Evolutionary conservation across 345 rosid genomes (phyloP).

Genomic region (Melaleuca alternifolia): DNA sequence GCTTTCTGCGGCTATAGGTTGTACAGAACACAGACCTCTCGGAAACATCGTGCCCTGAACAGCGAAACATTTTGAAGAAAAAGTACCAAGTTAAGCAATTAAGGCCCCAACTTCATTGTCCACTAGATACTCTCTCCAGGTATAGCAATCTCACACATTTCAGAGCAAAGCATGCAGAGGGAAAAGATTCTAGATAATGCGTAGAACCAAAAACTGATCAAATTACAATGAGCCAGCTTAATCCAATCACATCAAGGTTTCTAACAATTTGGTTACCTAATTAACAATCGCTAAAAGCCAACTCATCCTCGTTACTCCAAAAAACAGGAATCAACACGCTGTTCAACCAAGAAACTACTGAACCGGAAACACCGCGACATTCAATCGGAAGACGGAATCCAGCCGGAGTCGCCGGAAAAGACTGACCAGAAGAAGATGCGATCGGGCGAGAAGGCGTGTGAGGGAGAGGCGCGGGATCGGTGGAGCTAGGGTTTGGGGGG

Average conservation of each 20-base stretch:
- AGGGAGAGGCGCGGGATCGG: neutral
- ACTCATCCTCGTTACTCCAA: neutral
- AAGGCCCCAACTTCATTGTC: neutral
- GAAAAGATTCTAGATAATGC: neutral
- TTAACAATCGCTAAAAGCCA: neutral
- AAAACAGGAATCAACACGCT: neutral
- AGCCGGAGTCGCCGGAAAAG: neutral
- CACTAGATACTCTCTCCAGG: neutral
- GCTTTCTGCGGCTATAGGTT: slow-evolving; percentile 23
- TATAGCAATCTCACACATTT: neutral
- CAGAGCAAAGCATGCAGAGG: neutral
- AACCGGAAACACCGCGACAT: neutral
- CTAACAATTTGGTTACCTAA: neutral
- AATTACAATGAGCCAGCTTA: neutral
- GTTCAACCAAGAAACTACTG: neutral
- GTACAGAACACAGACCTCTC: slow-evolving; percentile 20
- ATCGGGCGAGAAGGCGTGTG: neutral
- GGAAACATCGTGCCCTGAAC: slow-evolving; percentile 6
- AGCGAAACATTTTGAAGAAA: neutral
- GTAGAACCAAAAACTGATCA: neutral
- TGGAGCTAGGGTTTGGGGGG: neutral
- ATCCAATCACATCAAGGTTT: neutral
- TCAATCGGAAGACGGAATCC: neutral
- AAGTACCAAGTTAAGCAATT: neutral
- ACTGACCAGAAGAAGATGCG: neutral